A percentile compares a stretch with the other conserved stretches of the same genome.
phyloP scores from a whole-genome alignment of 345 rosid species.

The Psidium guajava region DNA sequence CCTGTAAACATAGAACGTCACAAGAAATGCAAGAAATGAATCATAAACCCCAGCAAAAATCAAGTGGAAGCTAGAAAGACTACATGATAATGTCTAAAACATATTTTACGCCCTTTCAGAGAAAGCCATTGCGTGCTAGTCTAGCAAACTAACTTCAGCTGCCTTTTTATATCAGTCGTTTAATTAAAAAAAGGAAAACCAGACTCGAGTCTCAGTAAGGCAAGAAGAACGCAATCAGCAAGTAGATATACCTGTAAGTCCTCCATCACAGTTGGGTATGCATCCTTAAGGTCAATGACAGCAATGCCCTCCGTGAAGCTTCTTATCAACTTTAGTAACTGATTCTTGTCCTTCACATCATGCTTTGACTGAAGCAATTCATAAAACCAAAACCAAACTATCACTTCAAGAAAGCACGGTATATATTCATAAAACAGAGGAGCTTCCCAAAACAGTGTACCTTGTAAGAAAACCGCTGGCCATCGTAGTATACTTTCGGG shows the following conservation, averaged over 20 bases:
- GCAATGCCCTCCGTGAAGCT: conserved; percentile 58
- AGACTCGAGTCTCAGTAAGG: not conserved
- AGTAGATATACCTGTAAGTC: conserved; percentile 55
- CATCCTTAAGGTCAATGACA: conserved; percentile 66
- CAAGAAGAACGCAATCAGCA: not conserved
- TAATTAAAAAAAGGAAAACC: not conserved
- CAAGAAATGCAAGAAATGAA: not conserved
- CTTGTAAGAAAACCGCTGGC: conserved; percentile 77
- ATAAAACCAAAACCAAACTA: not conserved
- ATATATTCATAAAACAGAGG: not conserved
- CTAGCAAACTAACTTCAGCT: not conserved
- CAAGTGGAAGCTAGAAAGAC: not conserved
- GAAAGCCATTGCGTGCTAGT: not conserved
- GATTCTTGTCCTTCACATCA: conserved; percentile 51
- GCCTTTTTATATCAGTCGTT: not conserved
- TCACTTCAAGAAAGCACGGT: not conserved
- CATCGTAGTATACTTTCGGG: conserved; percentile 62
- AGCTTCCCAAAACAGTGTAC: conserved; percentile 14
- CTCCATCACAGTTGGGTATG: conserved; percentile 69
- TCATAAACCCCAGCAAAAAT: not conserved
- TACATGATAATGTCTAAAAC: not conserved
- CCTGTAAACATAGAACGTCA: not conserved
- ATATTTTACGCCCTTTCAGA: not conserved
- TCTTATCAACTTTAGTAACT: conserved; percentile 48
- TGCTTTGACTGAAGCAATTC: conserved; percentile 43